A percentile compares a stretch with the other conserved stretches of the same genome.
These are phyloP conservation scores for Serendipita sp. DNA, from an alignment of 768 basidiomycete genomes.

Conservation along the genomic window DNA sequence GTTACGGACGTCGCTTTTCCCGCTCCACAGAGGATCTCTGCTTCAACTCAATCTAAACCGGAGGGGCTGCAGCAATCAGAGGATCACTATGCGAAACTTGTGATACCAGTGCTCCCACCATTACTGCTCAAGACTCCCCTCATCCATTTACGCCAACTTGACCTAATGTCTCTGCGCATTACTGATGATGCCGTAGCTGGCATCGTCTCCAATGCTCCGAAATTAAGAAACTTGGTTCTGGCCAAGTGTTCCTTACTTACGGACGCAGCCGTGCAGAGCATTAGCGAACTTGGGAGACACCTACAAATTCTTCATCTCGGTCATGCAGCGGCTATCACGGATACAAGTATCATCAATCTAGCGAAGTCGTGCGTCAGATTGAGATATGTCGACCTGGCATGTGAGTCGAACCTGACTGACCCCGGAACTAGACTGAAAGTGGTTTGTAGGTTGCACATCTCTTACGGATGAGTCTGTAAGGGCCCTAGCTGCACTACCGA, in stretches of 20 bases:
- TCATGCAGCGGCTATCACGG: slow-evolving; percentile 69
- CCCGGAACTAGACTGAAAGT: slow-evolving; percentile 12
- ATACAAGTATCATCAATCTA: slow-evolving; percentile 66
- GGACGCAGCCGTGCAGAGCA: slow-evolving; percentile 65
- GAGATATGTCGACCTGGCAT: slow-evolving; percentile 92
- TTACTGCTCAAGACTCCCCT: slow-evolving; percentile 48
- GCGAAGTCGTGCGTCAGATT: slow-evolving; percentile 78
- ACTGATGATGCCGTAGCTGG: slow-evolving; percentile 64
- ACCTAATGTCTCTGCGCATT: slow-evolving; percentile 72
- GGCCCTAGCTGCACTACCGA: slow-evolving; percentile 73
- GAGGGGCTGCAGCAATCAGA: slow-evolving; percentile 31
- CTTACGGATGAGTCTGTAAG: slow-evolving; percentile 91
- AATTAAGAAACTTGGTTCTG: slow-evolving; percentile 71
- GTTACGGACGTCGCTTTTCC: slow-evolving; percentile 83
- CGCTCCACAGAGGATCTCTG: slow-evolving; percentile 29
- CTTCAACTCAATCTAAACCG: slow-evolving; percentile 20
- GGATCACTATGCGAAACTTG: slow-evolving; percentile 28
- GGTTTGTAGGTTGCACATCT: slow-evolving; percentile 53
- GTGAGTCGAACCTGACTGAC: slow-evolving; percentile 30
- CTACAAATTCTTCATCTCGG: slow-evolving; percentile 92
- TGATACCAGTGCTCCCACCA: slow-evolving; percentile 38
- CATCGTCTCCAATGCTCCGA: slow-evolving; percentile 63
- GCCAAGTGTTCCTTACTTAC: slow-evolving; percentile 72
- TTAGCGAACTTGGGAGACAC: slow-evolving; percentile 78
- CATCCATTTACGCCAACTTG: slow-evolving; percentile 83